A percentile compares a stretch with the other conserved stretches of the same genome.
Evolutionary conservation across 805 yeast species (phyloP).

Genomic region (Saturnispora gosingensis): DNA sequence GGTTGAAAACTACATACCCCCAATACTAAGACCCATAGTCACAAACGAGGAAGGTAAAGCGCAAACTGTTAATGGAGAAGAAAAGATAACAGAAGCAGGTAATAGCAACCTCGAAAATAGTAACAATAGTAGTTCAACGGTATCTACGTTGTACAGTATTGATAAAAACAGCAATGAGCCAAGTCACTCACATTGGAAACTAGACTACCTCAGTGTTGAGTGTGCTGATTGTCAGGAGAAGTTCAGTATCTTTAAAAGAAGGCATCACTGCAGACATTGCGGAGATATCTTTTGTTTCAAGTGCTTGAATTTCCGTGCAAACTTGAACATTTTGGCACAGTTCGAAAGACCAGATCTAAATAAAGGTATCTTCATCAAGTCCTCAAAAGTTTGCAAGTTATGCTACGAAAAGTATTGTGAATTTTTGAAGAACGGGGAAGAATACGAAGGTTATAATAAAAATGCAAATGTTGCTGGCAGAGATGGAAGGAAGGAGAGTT

Average conservation of each 20-base stretch:
- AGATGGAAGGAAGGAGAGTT: neutral
- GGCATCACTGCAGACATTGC: slow-evolving; percentile 46
- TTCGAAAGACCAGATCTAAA: slow-evolving; percentile 23
- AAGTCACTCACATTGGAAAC: slow-evolving; percentile 45
- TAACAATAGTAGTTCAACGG: slow-evolving; percentile 4
- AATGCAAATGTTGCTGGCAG: neutral
- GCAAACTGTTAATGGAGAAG: neutral
- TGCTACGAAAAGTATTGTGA: slow-evolving; percentile 21
- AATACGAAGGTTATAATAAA: slow-evolving; percentile 16
- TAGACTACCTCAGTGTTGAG: slow-evolving; percentile 29
- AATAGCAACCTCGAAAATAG: neutral
- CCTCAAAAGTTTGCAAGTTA: slow-evolving; percentile 19
- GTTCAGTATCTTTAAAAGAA: slow-evolving; percentile 26
- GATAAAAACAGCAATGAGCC: slow-evolving; percentile 30
- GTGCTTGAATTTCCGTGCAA: slow-evolving; percentile 25
- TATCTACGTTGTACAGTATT: slow-evolving; percentile 1
- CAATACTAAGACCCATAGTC: slow-evolving; percentile 38
- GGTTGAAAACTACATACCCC: slow-evolving; percentile 39
- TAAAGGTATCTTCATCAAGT: neutral
- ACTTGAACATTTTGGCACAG: slow-evolving; percentile 28
- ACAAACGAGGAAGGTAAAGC: neutral
- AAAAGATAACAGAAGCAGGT: neutral
- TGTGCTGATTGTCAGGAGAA: slow-evolving; percentile 28
- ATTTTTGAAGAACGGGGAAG: slow-evolving; percentile 20
- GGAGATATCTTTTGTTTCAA: slow-evolving; percentile 37